phyloP scores from a whole-genome alignment of 805 yeast species.

The Suhomyces kilbournensis region DNA sequence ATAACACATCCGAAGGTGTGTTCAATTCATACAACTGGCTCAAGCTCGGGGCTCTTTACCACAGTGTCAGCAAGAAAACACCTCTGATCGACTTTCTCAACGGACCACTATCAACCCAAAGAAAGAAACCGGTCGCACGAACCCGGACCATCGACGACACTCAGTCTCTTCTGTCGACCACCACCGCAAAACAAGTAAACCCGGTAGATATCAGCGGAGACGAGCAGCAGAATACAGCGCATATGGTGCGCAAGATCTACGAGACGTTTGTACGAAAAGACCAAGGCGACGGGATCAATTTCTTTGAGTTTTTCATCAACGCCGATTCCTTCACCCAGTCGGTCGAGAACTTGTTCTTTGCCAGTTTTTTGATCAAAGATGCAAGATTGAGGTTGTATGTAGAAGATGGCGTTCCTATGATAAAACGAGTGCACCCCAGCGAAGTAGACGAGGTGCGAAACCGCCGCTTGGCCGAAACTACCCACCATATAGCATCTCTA shows the following conservation, averaged over 20 bases:
- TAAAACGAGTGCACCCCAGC: conserved; percentile 31
- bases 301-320: conserved; percentile 67
- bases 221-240: conserved; percentile 57
- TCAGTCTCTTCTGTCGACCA: conserved; percentile 24
- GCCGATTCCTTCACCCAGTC: conserved; percentile 75
- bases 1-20: conserved; percentile 12
- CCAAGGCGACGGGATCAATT: conserved; percentile 41
- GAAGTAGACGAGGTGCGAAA: conserved; percentile 16
- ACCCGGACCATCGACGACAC: conserved; percentile 42
- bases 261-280: conserved; percentile 31
- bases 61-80: conserved; percentile 45
- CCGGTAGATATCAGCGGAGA: conserved; percentile 49
- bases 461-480: conserved; percentile 22
- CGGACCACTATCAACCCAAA: conserved; percentile 68
- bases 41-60: conserved; percentile 51
- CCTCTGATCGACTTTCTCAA: conserved; percentile 57
- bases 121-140: conserved; percentile 38
- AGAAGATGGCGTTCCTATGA: conserved; percentile 47
- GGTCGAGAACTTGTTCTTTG: conserved; percentile 79
- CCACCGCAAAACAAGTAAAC: conserved; percentile 55
- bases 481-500: conserved; percentile 70
- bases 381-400: conserved; percentile 54
- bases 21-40: conserved; percentile 59
- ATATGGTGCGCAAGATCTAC: conserved; percentile 57
- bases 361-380: conserved; percentile 77